phyloP scores from a whole-genome alignment of 768 basidiomycete species.

The Termitomyces heimii region DNA sequence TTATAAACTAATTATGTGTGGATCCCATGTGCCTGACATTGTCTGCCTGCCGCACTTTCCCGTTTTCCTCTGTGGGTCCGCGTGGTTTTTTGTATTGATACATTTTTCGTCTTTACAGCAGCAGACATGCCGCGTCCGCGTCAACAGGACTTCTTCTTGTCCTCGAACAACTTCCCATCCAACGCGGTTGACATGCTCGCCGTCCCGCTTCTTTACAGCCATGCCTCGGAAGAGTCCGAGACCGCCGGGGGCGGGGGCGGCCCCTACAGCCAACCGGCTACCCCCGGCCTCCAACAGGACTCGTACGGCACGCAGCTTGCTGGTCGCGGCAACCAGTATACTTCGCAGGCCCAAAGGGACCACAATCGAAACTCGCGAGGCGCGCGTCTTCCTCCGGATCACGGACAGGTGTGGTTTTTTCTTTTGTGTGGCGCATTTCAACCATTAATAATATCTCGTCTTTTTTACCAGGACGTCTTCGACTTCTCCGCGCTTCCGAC shows the following conservation, averaged over 20 bases:
- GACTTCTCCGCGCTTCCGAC: conserved; percentile 8
- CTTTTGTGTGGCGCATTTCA: conserved; percentile 11
- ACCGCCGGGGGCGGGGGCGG: conserved; percentile 12
- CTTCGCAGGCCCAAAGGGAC: not conserved
- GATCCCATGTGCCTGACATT: conserved; percentile 10
- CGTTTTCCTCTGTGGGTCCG: conserved; percentile 12
- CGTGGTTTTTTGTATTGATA: conserved; percentile 4
- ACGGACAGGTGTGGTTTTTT: conserved; percentile 2
- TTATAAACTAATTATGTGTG: not conserved
- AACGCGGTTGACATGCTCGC: conserved; percentile 5
- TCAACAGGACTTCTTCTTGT: conserved; percentile 8
- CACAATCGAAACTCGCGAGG: not conserved
- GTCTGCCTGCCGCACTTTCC: not conserved
- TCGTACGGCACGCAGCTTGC: not conserved
- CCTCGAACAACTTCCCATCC: not conserved
- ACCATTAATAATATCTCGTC: not conserved
- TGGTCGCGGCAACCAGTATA: not conserved
- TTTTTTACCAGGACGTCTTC: not conserved
- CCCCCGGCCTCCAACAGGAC: conserved; percentile 1
- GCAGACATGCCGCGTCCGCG: conserved; percentile 11
- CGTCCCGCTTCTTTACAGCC: conserved; percentile 12
- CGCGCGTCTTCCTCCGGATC: conserved; percentile 1
- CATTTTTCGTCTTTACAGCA: conserved; percentile 7
- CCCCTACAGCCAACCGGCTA: conserved; percentile 5
- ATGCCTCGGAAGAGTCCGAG: conserved; percentile 14